Percentiles rank a stretch among this genome's conserved stretches.
Conservation (phyloP, 306 rosid species). For the Pyrus bretschneideri region DNA sequence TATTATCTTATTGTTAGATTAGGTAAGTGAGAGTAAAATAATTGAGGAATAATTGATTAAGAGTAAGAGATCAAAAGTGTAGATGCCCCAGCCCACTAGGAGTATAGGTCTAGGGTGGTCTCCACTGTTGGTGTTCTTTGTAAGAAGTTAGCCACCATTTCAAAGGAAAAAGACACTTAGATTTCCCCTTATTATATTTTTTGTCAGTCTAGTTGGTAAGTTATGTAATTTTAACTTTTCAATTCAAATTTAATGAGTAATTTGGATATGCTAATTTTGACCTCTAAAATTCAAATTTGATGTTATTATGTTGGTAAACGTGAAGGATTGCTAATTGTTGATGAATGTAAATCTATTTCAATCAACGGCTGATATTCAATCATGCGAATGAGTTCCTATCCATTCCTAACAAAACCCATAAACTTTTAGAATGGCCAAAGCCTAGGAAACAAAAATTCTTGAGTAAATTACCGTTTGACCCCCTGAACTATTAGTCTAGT, state of each 20-base stretch:
- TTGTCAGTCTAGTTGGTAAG: conserved; percentile 35
- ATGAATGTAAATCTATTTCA: too few relatives aligned
- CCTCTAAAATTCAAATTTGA: background rate
- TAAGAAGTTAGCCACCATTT: conserved; percentile 19
- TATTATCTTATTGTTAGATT: conserved; percentile 15
- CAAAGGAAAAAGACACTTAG: conserved; percentile 31
- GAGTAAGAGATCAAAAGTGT: background rate
- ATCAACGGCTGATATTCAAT: too few relatives aligned
- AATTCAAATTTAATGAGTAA: background rate
- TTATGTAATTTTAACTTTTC: conserved; percentile 1
- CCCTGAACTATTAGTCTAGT: too few relatives aligned
- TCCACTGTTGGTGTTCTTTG: conserved; percentile 11
- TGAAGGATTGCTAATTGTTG: too few relatives aligned
- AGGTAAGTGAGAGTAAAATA: conserved; percentile 21
- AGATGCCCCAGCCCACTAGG: background rate
- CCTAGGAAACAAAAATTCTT: too few relatives aligned
- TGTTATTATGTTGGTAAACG: background rate
- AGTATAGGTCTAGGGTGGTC: background rate
- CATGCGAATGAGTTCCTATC: too few relatives aligned
- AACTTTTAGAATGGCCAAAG: too few relatives aligned
- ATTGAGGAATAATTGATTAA: background rate
- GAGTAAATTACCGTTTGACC: too few relatives aligned
- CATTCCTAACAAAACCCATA: too few relatives aligned
- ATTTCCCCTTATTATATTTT: conserved; percentile 20
- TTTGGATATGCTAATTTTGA: background rate